Evolutionary conservation across 2,329 filamentous ascomycete genomes (phyloP).

Genomic region (Cladosporium austrohemisphaericum): DNA sequence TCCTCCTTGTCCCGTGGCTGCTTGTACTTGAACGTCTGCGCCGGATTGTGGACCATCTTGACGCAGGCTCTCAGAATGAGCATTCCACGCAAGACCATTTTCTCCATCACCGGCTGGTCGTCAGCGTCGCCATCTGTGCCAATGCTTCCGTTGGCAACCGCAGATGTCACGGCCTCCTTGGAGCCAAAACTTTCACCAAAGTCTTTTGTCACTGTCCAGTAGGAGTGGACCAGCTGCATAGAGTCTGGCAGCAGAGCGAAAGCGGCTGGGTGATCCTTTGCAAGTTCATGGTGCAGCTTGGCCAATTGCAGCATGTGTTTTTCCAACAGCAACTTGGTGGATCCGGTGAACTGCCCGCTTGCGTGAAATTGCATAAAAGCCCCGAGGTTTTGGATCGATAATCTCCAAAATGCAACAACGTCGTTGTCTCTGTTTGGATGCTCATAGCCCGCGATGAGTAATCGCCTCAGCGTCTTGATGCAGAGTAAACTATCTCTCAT

Average conservation of each 20-base stretch:
- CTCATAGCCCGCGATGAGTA: slow-evolving; percentile 79
- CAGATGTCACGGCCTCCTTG: slow-evolving; percentile 35
- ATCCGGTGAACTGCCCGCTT: slow-evolving; percentile 31
- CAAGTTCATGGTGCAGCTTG: slow-evolving; percentile 87
- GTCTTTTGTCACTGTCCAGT: slow-evolving; percentile 77
- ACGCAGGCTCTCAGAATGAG: slow-evolving; percentile 77
- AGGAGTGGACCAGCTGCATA: slow-evolving; percentile 70
- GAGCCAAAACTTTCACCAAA: slow-evolving; percentile 72
- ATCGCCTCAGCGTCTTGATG: slow-evolving; percentile 74
- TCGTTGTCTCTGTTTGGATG: slow-evolving; percentile 73
- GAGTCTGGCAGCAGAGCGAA: slow-evolving; percentile 81
- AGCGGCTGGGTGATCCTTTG: slow-evolving; percentile 71
- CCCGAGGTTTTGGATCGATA: slow-evolving; percentile 74
- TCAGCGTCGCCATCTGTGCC: slow-evolving; percentile 42
- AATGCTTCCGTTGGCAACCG: slow-evolving; percentile 37
- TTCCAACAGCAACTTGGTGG: slow-evolving; percentile 53
- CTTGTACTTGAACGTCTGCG: slow-evolving; percentile 79
- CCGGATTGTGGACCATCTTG: slow-evolving; percentile 77
- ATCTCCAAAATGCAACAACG: slow-evolving; percentile 74
- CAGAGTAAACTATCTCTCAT: slow-evolving; percentile 75
- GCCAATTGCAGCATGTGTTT: slow-evolving; percentile 87
- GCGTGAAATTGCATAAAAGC: slow-evolving; percentile 59
- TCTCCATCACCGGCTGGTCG: slow-evolving; percentile 56
- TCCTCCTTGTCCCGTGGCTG: slow-evolving; percentile 71
- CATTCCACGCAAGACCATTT: slow-evolving; percentile 76